Evolutionary conservation across 2,329 filamentous ascomycete species (phyloP).

Genomic region (Fusarium caatingaense): DNA sequence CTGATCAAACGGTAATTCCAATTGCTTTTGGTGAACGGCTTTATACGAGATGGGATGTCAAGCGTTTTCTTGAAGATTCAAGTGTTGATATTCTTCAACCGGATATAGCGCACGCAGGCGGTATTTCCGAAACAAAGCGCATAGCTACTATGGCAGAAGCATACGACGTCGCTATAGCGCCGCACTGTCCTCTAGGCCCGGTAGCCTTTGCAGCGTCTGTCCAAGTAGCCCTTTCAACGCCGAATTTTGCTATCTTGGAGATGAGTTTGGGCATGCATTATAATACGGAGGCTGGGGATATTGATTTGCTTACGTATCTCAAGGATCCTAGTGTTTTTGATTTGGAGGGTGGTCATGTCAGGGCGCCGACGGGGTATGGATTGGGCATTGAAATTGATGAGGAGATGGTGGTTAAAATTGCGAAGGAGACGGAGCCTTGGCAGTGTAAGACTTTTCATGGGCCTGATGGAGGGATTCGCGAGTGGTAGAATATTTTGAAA

Average conservation of each 20-base stretch:
- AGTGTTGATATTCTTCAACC: constrained; percentile 79
- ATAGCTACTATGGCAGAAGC: constrained; percentile 79
- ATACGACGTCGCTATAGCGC: constrained; percentile 78
- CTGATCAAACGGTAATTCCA: constrained; percentile 59
- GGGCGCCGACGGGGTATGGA: constrained; percentile 68
- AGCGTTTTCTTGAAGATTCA: constrained; percentile 74
- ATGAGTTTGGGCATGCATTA: constrained; percentile 86
- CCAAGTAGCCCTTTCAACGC: constrained; percentile 70
- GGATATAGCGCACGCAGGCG: constrained; percentile 77
- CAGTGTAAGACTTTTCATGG: constrained; percentile 25
- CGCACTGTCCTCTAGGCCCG: constrained; percentile 78
- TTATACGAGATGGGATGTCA: constrained; percentile 78
- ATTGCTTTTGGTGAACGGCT: constrained; percentile 80
- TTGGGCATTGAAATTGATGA: constrained; percentile 80
- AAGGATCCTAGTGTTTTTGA: constrained; percentile 73
- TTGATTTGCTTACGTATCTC: constrained; percentile 75
- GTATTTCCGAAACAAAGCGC: constrained; percentile 76
- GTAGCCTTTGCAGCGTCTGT: constrained; percentile 78
- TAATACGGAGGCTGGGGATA: constrained; percentile 71
- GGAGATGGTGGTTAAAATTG: constrained; percentile 70
- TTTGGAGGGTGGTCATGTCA: constrained; percentile 74
- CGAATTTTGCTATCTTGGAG: constrained; percentile 79
- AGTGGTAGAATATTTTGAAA: constrained; percentile 6
- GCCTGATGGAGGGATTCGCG: constrained; percentile 18
- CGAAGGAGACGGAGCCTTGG: constrained; percentile 72